Conservation (phyloP, 495 filamentous ascomycete species). For the Penicillium cosmopolitanum region DNA sequence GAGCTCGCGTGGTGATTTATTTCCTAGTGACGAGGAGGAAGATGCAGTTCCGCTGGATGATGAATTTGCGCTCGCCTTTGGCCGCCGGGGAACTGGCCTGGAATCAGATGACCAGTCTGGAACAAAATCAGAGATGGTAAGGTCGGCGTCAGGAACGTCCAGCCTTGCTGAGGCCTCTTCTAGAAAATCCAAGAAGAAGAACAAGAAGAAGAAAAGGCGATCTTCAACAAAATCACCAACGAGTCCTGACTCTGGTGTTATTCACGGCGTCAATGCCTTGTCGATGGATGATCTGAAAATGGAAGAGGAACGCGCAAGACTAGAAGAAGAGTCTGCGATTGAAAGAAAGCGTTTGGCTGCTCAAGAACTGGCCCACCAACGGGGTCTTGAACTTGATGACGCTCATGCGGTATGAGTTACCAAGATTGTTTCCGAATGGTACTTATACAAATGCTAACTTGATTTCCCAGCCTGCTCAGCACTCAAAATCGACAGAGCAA, state of each 20-base stretch:
- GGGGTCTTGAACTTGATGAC: conserved; percentile 56
- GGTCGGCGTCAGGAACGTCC: conserved; percentile 56
- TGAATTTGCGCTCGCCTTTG: conserved; percentile 83
- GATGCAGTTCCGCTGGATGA: conserved; percentile 93
- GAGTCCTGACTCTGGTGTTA: conserved; percentile 26
- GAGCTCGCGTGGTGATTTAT: conserved; percentile 90
- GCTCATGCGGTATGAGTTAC: conserved; percentile 16
- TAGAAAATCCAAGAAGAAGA: conserved; percentile 41
- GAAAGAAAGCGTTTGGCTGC: conserved; percentile 73
- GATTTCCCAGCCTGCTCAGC: conserved; percentile 4
- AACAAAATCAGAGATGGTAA: conserved; percentile 67
- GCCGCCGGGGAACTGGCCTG: conserved; percentile 62
- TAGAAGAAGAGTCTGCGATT: conserved; percentile 72
- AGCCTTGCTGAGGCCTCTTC: conserved; percentile 59
- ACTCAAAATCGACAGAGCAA: conserved; percentile 6
- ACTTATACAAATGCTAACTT: conserved; percentile 14
- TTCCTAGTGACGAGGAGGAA: conserved; percentile 90
- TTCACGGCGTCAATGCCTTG: conserved; percentile 38
- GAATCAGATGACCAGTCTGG: conserved; percentile 72
- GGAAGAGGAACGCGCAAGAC: conserved; percentile 71
- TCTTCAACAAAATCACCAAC: conserved; percentile 30
- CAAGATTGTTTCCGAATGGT: too few relatives aligned
- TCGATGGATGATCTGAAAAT: conserved; percentile 73
- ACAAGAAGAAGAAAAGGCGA: conserved; percentile 37
- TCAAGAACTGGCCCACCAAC: conserved; percentile 67